Percentiles rank a stretch among this genome's conserved stretches.
These are phyloP conservation scores for Bisporella sp. DNA, from an alignment of 2,329 filamentous ascomycete genomes.

Conservation along the genomic window DNA sequence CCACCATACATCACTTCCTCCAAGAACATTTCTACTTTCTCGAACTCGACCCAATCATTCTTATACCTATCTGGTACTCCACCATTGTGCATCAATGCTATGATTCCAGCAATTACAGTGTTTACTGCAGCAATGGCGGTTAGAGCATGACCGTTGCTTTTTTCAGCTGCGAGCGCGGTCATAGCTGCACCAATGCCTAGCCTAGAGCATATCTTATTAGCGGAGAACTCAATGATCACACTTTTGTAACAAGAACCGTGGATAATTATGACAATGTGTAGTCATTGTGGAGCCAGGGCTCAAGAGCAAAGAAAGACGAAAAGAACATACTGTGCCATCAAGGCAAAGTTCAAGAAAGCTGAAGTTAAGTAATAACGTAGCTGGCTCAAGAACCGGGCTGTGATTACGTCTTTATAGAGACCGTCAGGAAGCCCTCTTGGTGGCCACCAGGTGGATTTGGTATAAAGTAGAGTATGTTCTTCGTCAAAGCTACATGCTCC, in stretches of 20 bases:
- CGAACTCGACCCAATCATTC: conserved; percentile 11
- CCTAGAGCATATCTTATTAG: neutral
- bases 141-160: neutral
- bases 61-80: conserved; percentile 9
- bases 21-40: conserved; percentile 8
- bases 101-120: conserved; percentile 8
- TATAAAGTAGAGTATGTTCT: neutral
- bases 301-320: too few relatives aligned
- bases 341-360: neutral
- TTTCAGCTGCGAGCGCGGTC: neutral
- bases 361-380: neutral
- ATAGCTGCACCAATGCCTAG: neutral
- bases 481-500: neutral
- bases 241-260: too few relatives aligned
- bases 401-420: neutral
- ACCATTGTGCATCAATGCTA: conserved; percentile 9
- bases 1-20: neutral
- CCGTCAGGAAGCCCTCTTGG: neutral
- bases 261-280: neutral
- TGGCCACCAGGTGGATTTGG: neutral
- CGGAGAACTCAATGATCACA: neutral
- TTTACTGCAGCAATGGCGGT: neutral
- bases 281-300: too few relatives aligned
- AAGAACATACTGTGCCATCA: neutral
- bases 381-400: neutral